Base-by-base conservation (phyloP, 164 flowering plant genomes). In the Piper longum region DNA sequence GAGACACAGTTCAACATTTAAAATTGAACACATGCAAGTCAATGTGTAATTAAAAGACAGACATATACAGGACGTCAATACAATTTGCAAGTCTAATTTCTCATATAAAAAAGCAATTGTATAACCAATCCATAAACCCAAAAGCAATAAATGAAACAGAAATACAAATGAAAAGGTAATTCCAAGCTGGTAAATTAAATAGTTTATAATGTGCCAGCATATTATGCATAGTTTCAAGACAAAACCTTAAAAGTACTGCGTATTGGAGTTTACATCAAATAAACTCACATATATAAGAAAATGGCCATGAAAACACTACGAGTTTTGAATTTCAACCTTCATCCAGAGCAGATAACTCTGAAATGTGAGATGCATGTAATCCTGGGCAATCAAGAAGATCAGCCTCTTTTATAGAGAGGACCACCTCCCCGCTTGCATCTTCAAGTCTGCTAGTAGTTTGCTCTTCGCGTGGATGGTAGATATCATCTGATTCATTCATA, bases 391-490 rank as follows among this genome's bases (percentile, higher is more conserved):
- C 14, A 48, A 48, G 39, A 16, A 57, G 41, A 57, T 14, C 58
- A 62, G 70, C 71, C 48, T 63, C 54, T 56, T 42, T 7, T 16
- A 40, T 41, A 3, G 67, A 56, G 67, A 26, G 62, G 66, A 55
- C 36, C 39, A 54, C 36, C 39, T 57, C 70, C 16, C 26, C 11
- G 12, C 43, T 67, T 42, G 51, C 41, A 66, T 57, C 70, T 62
- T 70, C 75, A 66, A 57, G 42, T 36, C 60, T 12, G 62, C 11
- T 56, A 43, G 39, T 48, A 54, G 52, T 70, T 60, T 63, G 70
- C 42, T 76, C 83, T 72, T 74, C 71, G 56, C 73, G 79, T 60
- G 77, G 62, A 64, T 72, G 80, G 18, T 74, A 73, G 55, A 80
- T 69, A 66, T 82, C 91, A 83, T 83, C 97, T 67, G 19, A 60